Base-by-base conservation (phyloP, 805 yeast genomes). In the Candida nemodendra region DNA sequence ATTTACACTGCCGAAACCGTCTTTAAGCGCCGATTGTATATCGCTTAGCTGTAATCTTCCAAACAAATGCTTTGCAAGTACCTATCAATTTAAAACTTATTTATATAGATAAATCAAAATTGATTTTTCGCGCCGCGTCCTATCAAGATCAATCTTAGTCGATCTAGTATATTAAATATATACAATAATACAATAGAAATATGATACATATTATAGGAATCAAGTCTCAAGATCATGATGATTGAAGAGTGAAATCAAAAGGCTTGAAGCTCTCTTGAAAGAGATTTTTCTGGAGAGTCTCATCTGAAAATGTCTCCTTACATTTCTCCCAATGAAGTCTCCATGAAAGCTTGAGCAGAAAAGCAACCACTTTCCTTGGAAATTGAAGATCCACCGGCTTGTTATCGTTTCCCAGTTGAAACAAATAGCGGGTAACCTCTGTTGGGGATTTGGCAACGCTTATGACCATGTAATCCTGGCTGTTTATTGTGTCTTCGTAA, bases 281-380 rank as follows among this genome's bases (percentile, higher is more conserved):
- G 13, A 58, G 57, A 27, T 74, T 79, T 27, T 84, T 77, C 35
- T 88, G 93, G 11, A 61, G 53, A 3, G 69, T 65, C 53, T 90
- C 96, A 47, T 78, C 76, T n/a, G 64, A 64, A 30, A 64, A 64
- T 0, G 82, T 62, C 57, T 88, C 95, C 32, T 65, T 62, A 53
- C 96, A 88, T 35, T 76, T 74, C 39, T 81, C 82, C 97, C 96
- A 89, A 41, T 78, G 79, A 0, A 75, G 59, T 45, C 89, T 68
- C 36, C 78, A 79, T 2, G 83, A 81, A 12, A 75, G 65, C 30
- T 71, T 76, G 34, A 89, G 54, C 3, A 81, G 60, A 44, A 69
- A 69, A 0, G 96, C 90, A 19, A 86, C 51, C 1, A 84, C 89
- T 51, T 88, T 72, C 56, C 97, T 69, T 1, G 95, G 95, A 51